Conservation (phyloP, 768 basidiomycete genomes). For the Macrolepiota albuminosa region DNA sequence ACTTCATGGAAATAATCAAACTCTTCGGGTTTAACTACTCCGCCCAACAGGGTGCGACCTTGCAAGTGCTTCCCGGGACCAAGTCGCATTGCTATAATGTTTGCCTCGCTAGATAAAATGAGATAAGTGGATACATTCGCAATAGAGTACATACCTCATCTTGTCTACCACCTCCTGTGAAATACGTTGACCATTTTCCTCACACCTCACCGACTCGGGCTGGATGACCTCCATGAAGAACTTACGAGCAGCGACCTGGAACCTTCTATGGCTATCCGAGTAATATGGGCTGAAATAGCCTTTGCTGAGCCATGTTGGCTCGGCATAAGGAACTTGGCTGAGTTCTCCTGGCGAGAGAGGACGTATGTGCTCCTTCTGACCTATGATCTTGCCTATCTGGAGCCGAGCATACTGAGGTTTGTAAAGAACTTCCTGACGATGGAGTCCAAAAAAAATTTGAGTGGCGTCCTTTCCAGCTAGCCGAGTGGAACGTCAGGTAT, state of each 20-base stretch:
- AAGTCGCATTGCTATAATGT: constrained; percentile 85
- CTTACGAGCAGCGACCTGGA: constrained; percentile 71
- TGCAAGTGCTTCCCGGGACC: constrained; percentile 88
- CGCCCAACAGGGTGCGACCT: constrained; percentile 72
- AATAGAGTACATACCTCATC: constrained; percentile 49
- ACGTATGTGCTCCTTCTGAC: constrained; percentile 52
- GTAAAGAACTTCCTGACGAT: constrained; percentile 75
- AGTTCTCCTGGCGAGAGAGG: constrained; percentile 54
- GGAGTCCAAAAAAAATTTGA: constrained; percentile 78
- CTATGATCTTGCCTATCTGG: constrained; percentile 59
- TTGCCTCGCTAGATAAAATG: constrained; percentile 47
- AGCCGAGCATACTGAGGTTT: constrained; percentile 70
- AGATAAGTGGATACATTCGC: background rate
- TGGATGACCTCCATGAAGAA: constrained; percentile 74
- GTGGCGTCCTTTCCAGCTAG: constrained; percentile 76
- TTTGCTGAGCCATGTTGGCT: constrained; percentile 72
- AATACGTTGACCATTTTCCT: constrained; percentile 84
- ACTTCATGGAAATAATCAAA: constrained; percentile 96
- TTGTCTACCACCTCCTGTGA: constrained; percentile 82
- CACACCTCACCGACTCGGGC: constrained; percentile 72
- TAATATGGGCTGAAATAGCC: constrained; percentile 78
- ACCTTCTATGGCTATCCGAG: constrained; percentile 63
- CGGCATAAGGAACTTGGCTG: constrained; percentile 78
- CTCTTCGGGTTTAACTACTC: constrained; percentile 72
- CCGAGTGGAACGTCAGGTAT: background rate